Percentiles rank a stretch among this genome's conserved stretches.
Conservation (phyloP, 106 monocot genomes). For the Amphibolis antarctica region DNA sequence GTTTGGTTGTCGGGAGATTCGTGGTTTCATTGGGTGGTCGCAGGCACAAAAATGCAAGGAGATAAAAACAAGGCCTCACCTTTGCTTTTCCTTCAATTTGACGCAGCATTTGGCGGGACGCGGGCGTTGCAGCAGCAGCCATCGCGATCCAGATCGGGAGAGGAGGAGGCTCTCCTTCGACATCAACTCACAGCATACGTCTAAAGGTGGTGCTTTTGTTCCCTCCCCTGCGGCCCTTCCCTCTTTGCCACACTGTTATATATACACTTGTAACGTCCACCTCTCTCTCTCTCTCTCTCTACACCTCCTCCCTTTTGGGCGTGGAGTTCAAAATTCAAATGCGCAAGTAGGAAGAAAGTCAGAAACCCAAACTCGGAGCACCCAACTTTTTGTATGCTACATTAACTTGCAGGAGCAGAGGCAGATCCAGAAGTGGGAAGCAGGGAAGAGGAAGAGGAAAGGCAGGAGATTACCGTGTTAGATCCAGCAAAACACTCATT, state of each 20-base stretch:
- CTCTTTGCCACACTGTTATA: neutral
- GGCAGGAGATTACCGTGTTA: slow-evolving; percentile 9
- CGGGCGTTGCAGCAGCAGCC: slow-evolving; percentile 4
- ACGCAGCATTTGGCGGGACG: slow-evolving; percentile 40
- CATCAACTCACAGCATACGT: neutral
- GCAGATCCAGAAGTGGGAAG: slow-evolving; percentile 5
- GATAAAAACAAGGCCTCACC: neutral
- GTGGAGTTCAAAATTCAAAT: slow-evolving; percentile 3
- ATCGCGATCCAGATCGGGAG: slow-evolving; percentile 29
- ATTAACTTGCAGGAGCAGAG: neutral
- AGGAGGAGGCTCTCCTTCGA: slow-evolving; percentile 8
- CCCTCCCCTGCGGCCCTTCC: neutral
- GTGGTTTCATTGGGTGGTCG: neutral
- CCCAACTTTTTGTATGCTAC: neutral
- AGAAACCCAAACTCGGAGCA: neutral
- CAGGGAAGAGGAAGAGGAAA: slow-evolving; percentile 9
- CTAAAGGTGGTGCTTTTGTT: slow-evolving; percentile 9
- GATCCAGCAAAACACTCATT: slow-evolving; percentile 29
- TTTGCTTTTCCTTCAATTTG: neutral
- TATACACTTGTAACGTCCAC: neutral
- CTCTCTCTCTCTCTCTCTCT: neutral
- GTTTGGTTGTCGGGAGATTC: neutral
- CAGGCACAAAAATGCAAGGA: neutral
- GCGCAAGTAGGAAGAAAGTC: neutral
- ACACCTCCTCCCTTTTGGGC: neutral